Base-by-base conservation (phyloP, 208 protist species). In the Leishmania amazonensis region DNA sequence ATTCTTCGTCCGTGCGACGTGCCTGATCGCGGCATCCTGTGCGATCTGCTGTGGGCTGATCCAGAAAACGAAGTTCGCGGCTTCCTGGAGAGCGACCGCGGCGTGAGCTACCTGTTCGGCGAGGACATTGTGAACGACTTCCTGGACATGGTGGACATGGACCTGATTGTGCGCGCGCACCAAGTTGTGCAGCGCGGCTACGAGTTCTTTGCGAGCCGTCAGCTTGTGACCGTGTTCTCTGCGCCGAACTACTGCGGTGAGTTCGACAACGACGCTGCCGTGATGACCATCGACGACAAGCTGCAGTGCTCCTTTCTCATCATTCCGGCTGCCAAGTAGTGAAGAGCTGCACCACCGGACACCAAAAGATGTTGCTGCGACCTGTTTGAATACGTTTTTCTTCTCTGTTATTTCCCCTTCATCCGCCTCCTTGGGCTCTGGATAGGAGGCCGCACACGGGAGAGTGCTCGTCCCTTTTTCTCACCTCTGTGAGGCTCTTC, bases 221-320 rank as follows among this genome's bases (percentile, higher is more conserved):
- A 99, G 98, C 93, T 99, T 54, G 98, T 99, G 70, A 99, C 99
- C 0, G 75, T 99, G 21, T 99, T 99, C 92, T 99, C 98, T 13
- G 99, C 99, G 1, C 99, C 99, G 53, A 99, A 99, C 90, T 99
- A 99, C 91, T 99, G 98, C 83, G 98, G 99, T 75, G 95, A 99
- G 82, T 99, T 99, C 80, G 99, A 99, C 86, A 98, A 99, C 40
- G 99, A 99, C 45, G 99, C 99, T 15, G 99, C 99, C 6, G 85
- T 97, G 60, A 93, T 95, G 99, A 76, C 98, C 99, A 95, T 99
- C 98, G 98, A 98, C 82, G 98, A 99, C 67, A 98, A 98, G 64
- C 88, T 99, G 31, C 99, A 99, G 96, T 99, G 98, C 87, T 99
- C 98, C 6, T 99, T 99, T 85, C 90, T 99, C 57, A 95, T 99